Evolutionary conservation across 768 basidiomycete genomes (phyloP).

Genomic region (Lactifluus hygrophoroides): DNA sequence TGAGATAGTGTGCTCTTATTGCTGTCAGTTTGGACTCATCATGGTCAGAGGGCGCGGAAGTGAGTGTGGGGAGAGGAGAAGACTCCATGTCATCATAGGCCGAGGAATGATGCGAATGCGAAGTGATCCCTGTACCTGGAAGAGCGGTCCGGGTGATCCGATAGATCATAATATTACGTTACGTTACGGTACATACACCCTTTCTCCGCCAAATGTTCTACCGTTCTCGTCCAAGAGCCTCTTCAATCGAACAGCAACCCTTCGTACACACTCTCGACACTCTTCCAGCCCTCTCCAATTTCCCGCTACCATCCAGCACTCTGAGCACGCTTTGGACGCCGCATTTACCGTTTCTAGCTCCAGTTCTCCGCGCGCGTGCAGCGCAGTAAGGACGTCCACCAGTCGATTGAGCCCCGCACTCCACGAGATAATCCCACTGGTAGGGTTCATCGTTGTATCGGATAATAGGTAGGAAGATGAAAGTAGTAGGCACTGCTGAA

Average conservation of each 20-base stretch:
- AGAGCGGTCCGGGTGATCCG: slow-evolving; percentile 1
- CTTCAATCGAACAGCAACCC: slow-evolving; percentile 54
- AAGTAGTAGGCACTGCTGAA: slow-evolving; percentile 58
- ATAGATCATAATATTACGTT: neutral
- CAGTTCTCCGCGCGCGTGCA: slow-evolving; percentile 57
- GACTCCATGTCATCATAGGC: neutral
- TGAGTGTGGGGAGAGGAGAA: neutral
- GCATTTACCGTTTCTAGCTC: slow-evolving; percentile 70
- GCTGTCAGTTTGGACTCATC: slow-evolving; percentile 51
- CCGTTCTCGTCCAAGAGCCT: slow-evolving; percentile 47
- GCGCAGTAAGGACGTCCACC: slow-evolving; percentile 63
- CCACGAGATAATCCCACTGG: slow-evolving; percentile 54
- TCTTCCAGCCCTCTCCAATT: slow-evolving; percentile 62
- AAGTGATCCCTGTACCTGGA: neutral
- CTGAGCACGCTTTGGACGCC: slow-evolving; percentile 63
- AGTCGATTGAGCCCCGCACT: slow-evolving; percentile 55
- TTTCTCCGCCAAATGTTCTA: slow-evolving; percentile 31
- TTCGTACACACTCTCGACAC: slow-evolving; percentile 52
- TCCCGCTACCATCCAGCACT: slow-evolving; percentile 69
- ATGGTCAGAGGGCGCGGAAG: neutral
- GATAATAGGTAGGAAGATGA: slow-evolving; percentile 75
- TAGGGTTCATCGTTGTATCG: slow-evolving; percentile 57
- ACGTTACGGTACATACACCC: slow-evolving; percentile 31
- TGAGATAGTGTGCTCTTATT: slow-evolving; percentile 93
- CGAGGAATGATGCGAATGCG: neutral